A percentile compares a stretch with the other conserved stretches of the same genome.
phyloP scores from a whole-genome alignment of 352 stramenopile species.

The Thraustochytrium striatum region DNA sequence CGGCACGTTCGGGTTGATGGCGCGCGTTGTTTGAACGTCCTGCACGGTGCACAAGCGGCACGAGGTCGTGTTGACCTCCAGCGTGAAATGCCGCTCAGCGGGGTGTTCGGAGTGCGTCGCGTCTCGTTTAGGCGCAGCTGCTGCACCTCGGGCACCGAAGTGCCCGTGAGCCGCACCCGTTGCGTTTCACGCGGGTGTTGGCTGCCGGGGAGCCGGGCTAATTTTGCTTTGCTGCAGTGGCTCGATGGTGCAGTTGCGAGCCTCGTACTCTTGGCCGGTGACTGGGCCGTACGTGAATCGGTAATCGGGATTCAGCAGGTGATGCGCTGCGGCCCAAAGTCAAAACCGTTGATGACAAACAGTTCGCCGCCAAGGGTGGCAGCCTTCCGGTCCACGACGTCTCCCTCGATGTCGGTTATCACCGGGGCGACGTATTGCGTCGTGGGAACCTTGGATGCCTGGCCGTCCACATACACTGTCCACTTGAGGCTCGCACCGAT shows the following conservation, averaged over 20 bases:
- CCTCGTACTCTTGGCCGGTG: slow-evolving; percentile 34
- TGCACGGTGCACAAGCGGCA: neutral
- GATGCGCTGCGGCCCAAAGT: slow-evolving; percentile 37
- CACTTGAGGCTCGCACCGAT: slow-evolving; percentile 42
- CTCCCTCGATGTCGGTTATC: slow-evolving; percentile 2
- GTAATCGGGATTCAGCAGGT: neutral
- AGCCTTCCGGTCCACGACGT: neutral
- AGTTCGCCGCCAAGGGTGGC: slow-evolving; percentile 31
- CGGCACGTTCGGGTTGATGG: neutral
- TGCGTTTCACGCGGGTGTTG: neutral
- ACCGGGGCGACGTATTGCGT: slow-evolving; percentile 19
- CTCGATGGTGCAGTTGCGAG: slow-evolving; percentile 33
- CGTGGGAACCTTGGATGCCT: slow-evolving; percentile 31
- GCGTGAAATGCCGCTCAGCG: neutral
- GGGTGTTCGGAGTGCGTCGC: no score
- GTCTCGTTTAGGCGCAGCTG: no score
- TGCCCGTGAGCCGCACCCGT: neutral
- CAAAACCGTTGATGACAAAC: slow-evolving; percentile 15
- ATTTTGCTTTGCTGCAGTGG: neutral
- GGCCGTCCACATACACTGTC: slow-evolving; percentile 47
- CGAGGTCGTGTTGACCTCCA: neutral
- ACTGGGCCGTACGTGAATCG: slow-evolving; percentile 36
- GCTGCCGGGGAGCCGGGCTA: neutral
- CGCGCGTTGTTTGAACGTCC: neutral
- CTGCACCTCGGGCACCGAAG: neutral